Conservation (phyloP, 2,329 filamentous ascomycete species). For the Cadophora malorum region DNA sequence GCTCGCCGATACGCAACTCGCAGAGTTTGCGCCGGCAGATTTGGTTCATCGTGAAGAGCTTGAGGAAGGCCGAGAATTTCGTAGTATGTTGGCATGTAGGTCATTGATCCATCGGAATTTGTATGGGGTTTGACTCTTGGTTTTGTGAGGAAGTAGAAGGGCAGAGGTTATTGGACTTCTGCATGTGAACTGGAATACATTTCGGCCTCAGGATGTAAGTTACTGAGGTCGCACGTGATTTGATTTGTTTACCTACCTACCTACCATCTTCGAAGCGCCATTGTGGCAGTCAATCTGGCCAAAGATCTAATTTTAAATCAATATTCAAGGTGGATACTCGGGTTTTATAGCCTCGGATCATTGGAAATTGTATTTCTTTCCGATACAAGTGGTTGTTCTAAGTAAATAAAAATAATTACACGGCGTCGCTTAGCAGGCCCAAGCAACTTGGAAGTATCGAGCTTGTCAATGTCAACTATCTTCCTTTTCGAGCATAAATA, state of each 20-base stretch:
- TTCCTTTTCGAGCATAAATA: no score
- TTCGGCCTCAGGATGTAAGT: not conserved
- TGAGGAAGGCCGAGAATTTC: conserved; percentile 63
- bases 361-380: no score
- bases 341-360: no score
- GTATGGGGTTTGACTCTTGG: not conserved
- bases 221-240: not conserved
- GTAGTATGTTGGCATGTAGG: conserved; percentile 58
- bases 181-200: not conserved
- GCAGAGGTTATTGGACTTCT: not conserved
- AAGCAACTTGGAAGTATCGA: no score
- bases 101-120: conserved; percentile 39
- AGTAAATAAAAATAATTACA: no score
- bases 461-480: no score
- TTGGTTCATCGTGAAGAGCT: conserved; percentile 52
- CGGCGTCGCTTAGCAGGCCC: no score
- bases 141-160: not conserved
- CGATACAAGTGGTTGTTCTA: no score
- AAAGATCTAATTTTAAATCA: no score
- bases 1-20: conserved; percentile 70
- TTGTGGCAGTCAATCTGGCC: no score
- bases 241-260: not conserved
- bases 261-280: no score
- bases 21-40: conserved; percentile 55
- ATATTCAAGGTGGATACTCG: no score